A percentile compares a stretch with the other conserved stretches of the same genome.
Evolutionary conservation across 1,284 basidiomycete genomes (phyloP).

Genomic region (Farysia itapuensis): DNA sequence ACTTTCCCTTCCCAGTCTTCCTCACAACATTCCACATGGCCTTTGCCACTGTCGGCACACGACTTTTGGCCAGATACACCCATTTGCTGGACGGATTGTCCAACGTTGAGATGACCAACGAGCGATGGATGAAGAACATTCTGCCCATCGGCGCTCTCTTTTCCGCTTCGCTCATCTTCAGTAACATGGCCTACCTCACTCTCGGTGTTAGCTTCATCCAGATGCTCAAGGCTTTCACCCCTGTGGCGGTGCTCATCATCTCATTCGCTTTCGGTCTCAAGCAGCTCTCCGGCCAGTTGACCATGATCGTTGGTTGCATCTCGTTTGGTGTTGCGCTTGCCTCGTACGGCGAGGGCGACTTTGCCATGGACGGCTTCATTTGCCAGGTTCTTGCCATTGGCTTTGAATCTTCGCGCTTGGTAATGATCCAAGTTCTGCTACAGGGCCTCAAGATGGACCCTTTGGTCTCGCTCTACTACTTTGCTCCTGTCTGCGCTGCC

Average conservation of each 20-base stretch:
- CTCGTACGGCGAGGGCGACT: slow-evolving; percentile 81
- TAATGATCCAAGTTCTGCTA: slow-evolving; percentile 93
- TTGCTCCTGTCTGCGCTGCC: slow-evolving; percentile 72
- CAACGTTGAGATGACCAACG: slow-evolving; percentile 73
- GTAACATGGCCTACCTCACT: slow-evolving; percentile 91
- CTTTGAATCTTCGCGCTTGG: slow-evolving; percentile 86
- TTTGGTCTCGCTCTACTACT: slow-evolving; percentile 88
- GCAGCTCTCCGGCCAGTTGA: slow-evolving; percentile 79
- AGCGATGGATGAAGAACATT: slow-evolving; percentile 69
- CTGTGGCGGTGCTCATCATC: slow-evolving; percentile 91
- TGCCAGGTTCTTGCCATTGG: slow-evolving; percentile 62
- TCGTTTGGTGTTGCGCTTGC: slow-evolving; percentile 85
- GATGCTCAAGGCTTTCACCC: slow-evolving; percentile 99
- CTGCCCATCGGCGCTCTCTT: slow-evolving; percentile 91
- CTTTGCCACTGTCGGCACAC: slow-evolving; percentile 80
- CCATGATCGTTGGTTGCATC: slow-evolving; percentile 85
- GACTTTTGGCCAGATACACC: slow-evolving; percentile 84
- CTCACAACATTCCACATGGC: slow-evolving; percentile 59
- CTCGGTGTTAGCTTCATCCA: slow-evolving; percentile 91
- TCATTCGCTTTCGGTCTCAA: slow-evolving; percentile 87
- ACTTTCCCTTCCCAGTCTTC: slow-evolving; percentile 61
- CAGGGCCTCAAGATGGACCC: slow-evolving; percentile 96
- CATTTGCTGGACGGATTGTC: slow-evolving; percentile 82
- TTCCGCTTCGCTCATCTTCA: slow-evolving; percentile 84
- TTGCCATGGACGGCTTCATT: slow-evolving; percentile 83